Evolutionary conservation across 2,329 filamentous ascomycete genomes (phyloP).

Genomic region (Calcarisporium arbuscula): DNA sequence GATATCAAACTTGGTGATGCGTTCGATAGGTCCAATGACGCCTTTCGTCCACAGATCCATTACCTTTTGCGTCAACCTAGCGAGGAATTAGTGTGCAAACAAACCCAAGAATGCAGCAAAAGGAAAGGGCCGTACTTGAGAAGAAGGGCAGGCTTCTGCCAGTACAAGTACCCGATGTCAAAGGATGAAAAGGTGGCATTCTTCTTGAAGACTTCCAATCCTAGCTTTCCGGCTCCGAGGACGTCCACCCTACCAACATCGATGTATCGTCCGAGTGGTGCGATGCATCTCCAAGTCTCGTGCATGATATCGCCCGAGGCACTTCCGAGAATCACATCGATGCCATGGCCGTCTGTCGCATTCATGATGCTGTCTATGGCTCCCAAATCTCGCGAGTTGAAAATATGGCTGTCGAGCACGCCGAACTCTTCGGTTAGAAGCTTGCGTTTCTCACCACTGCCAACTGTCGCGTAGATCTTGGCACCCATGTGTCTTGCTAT

Average conservation of each 20-base stretch:
- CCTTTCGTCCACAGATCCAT: no score
- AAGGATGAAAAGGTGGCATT: conserved; percentile 6
- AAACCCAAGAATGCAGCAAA: no score
- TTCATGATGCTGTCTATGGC: conserved; percentile 17
- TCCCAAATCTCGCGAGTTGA: conserved; percentile 15
- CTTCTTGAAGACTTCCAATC: conserved; percentile 4
- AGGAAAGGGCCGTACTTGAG: no score
- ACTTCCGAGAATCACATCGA: conserved; percentile 25
- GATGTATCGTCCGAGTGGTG: conserved; percentile 6
- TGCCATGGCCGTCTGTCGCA: conserved; percentile 15
- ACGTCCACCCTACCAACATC: conserved; percentile 7
- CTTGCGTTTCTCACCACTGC: conserved; percentile 18
- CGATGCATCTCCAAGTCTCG: conserved; percentile 2
- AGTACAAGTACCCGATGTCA: no score
- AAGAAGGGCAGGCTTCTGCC: no score
- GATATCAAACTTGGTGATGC: no score
- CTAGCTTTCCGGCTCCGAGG: conserved; percentile 2
- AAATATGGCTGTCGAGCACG: conserved; percentile 21
- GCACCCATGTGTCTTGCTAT: conserved; percentile 11
- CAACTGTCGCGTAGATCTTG: conserved; percentile 22
- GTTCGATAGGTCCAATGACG: no score
- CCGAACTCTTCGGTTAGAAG: conserved; percentile 17
- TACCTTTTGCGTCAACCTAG: no score
- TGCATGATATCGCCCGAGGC: conserved; percentile 8
- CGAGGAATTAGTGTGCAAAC: no score